A percentile compares a stretch with the other conserved stretches of the same genome.
Conservation (phyloP, 2,329 filamentous ascomycete genomes). For the Phyllosticta citribraziliensis region DNA sequence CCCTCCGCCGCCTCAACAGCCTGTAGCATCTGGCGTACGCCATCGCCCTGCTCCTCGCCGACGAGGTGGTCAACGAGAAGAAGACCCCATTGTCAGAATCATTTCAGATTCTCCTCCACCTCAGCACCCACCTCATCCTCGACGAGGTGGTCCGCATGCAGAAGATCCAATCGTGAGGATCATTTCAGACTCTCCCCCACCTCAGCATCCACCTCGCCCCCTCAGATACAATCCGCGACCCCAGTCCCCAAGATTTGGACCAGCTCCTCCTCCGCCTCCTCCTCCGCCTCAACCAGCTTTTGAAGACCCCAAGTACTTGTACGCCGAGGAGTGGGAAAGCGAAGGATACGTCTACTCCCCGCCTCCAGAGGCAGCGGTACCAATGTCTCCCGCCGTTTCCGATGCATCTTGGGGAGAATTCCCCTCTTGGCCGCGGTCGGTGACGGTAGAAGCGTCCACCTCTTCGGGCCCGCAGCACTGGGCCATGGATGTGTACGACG, state of each 20-base stretch:
- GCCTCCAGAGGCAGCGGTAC: slow-evolving; percentile 12
- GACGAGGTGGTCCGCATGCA: not conserved
- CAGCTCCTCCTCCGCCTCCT: slow-evolving; percentile 19
- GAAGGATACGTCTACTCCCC: not conserved
- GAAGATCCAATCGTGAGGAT: not conserved
- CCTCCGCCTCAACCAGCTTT: slow-evolving; percentile 23
- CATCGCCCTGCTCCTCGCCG: not conserved
- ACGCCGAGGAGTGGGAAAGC: slow-evolving; percentile 7
- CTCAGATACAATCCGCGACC: not conserved
- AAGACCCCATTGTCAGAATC: not conserved
- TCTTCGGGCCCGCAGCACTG: slow-evolving; percentile 29
- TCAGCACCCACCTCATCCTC: not conserved
- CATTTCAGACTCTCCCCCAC: slow-evolving; percentile 5
- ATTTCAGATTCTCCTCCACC: slow-evolving; percentile 7
- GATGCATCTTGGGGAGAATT: slow-evolving; percentile 33
- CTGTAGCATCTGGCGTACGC: not conserved
- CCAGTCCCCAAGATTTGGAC: not conserved
- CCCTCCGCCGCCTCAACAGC: not conserved
- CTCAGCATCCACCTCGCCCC: not conserved
- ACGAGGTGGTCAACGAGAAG: not conserved
- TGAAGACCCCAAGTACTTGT: not conserved
- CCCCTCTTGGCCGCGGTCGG: slow-evolving; percentile 18
- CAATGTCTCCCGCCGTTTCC: slow-evolving; percentile 32
- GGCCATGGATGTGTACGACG: slow-evolving; percentile 36
- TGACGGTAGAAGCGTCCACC: slow-evolving; percentile 16